These are phyloP conservation scores for Trametes maxima DNA, from an alignment of 768 basidiomycete species.

Conservation along the genomic window DNA sequence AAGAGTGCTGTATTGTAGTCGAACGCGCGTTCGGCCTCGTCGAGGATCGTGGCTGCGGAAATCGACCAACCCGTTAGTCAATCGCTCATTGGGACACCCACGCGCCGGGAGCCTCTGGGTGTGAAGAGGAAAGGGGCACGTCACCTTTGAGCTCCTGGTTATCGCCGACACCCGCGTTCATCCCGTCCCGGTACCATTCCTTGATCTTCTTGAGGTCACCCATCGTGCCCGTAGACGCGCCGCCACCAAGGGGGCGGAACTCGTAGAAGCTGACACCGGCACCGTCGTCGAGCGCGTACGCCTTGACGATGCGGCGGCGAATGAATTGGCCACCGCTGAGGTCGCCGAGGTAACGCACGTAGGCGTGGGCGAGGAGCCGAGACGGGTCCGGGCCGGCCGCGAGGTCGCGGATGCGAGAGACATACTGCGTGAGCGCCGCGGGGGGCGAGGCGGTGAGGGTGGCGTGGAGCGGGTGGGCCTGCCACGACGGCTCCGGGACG, in stretches of 20 bases:
- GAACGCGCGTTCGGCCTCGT: conserved; percentile 39
- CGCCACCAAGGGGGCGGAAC: conserved; percentile 58
- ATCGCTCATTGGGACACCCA: neutral
- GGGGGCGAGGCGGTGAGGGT: conserved; percentile 50
- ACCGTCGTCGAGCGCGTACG: conserved; percentile 62
- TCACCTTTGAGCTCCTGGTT: conserved; percentile 35
- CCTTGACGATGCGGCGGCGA: conserved; percentile 60
- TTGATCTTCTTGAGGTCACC: conserved; percentile 76
- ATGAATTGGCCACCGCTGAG: conserved; percentile 79
- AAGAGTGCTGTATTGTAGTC: conserved; percentile 37
- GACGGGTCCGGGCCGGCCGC: conserved; percentile 47
- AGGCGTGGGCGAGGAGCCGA: conserved; percentile 72
- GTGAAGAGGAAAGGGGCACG: neutral
- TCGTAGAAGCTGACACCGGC: conserved; percentile 62
- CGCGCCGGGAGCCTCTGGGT: neutral
- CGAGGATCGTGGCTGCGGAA: conserved; percentile 28
- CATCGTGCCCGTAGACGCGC: conserved; percentile 30
- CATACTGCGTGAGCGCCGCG: conserved; percentile 51
- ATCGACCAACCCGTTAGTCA: neutral
- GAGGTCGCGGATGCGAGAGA: conserved; percentile 54
- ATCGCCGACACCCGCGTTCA: conserved; percentile 41
- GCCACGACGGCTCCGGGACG: conserved; percentile 55
- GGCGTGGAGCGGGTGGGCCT: conserved; percentile 54
- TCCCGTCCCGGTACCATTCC: conserved; percentile 61
- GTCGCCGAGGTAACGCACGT: conserved; percentile 84